Evolutionary conservation across 164 flowering plant genomes (phyloP), one percentile per base, ranked within the genome.

Genomic region (Berberis vulgaris): DNA sequence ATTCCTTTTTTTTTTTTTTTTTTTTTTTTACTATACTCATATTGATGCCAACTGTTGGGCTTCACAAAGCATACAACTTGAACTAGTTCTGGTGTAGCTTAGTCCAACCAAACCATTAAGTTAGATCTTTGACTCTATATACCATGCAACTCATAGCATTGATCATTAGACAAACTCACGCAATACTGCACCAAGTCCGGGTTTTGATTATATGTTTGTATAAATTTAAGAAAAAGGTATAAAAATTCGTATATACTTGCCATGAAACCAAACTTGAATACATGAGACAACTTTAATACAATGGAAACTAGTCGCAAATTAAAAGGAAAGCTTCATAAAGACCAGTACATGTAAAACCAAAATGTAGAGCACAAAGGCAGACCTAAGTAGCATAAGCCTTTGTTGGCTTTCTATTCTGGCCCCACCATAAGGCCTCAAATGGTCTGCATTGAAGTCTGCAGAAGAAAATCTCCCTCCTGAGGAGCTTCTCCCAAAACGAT

Each of bases 291-390:
- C 45, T 8, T 45, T 45, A 7, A 41, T 45, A 46, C 63, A 60
- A 45, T 43, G 9, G 7, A 41, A 41, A 65, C n/a, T 50, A 11
- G 10, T 7, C 41, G 2, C 40, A 41, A 1, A 40, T 72, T 69
- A 90, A 71, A 86, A 88, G 56, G 96, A 89, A 53, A 91, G 79
- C 80, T 81, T 89, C 70, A 91, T 86, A 79, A 89, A 91, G 63
- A 91, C 98, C 75, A 87, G 59, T 62, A 91, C 68, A 61, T 91
- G 94, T 62, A 91, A 74, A 63, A 72, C 79, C 64, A 88, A 80
- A 72, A 91, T 87, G 76, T 91, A 88, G 59, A 88, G 82, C 69
- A 86, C 94, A 70, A 89, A 89, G 11, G 86, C 77, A 42, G 92
- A 91, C 72, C 94, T 83, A 65, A 87, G 75, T 45, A 88, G 75